Evolutionary conservation across 331 rosid species (phyloP).

Genomic region (Arachis monticola): DNA sequence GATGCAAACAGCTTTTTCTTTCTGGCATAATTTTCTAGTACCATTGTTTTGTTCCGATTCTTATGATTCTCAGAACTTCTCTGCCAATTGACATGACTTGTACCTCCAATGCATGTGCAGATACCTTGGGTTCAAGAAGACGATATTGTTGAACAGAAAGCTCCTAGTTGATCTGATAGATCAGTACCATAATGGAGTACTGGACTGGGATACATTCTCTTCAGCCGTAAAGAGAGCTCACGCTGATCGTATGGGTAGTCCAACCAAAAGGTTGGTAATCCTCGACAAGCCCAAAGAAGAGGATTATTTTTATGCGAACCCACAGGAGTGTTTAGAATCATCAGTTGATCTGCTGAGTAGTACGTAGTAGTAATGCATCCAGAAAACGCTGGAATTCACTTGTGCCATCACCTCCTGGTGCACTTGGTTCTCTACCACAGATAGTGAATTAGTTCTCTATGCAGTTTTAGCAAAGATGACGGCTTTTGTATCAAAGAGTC

Average conservation of each 20-base stretch:
- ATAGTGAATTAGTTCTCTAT: slow-evolving; percentile 46
- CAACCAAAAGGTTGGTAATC: slow-evolving; percentile 66
- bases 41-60: neutral
- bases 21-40: neutral
- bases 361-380: slow-evolving; percentile 42
- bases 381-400: slow-evolving; percentile 44
- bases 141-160: slow-evolving; percentile 72
- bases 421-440: slow-evolving; percentile 53
- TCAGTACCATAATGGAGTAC: slow-evolving; percentile 52
- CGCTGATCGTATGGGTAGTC: slow-evolving; percentile 80
- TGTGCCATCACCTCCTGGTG: slow-evolving; percentile 52
- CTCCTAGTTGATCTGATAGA: slow-evolving; percentile 83
- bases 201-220: slow-evolving; percentile 80
- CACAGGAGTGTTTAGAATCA: slow-evolving; percentile 76
- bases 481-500: slow-evolving; percentile 48
- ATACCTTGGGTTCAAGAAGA: slow-evolving; percentile 80
- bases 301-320: slow-evolving; percentile 88
- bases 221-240: slow-evolving; percentile 75
- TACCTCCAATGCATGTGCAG: slow-evolving; percentile 50
- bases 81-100: slow-evolving; percentile 30
- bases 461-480: slow-evolving; percentile 44
- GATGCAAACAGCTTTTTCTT: neutral
- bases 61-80: neutral
- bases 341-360: slow-evolving; percentile 58
- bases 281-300: slow-evolving; percentile 88